Conservation (phyloP, 192 early-diverging fungal genomes). For the Chytriomyces confervae region DNA sequence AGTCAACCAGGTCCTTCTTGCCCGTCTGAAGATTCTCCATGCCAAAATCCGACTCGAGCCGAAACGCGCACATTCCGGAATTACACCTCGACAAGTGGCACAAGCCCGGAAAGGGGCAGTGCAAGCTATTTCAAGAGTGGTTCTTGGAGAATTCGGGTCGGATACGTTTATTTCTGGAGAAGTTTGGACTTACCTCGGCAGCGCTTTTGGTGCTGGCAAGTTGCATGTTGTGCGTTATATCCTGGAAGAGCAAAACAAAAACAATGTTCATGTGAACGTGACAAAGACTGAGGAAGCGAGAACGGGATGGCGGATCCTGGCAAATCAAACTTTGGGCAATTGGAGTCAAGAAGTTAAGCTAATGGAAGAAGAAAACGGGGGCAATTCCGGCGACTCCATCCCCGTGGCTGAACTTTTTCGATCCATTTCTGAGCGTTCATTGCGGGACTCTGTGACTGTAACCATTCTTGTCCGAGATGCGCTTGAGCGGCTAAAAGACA, state of each 20-base stretch:
- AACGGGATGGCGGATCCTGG: neutral
- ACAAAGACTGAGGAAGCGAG: neutral
- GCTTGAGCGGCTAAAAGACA: neutral
- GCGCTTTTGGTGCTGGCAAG: neutral
- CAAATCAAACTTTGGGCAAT: neutral
- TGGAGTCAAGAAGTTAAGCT: neutral
- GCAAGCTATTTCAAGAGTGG: too few species aligned
- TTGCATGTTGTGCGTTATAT: neutral
- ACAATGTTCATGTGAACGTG: too few species aligned
- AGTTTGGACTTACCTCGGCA: neutral
- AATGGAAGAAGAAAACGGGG: neutral
- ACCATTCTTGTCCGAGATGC: conserved; percentile 2
- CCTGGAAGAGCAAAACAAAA: too few species aligned
- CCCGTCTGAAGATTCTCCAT: neutral
- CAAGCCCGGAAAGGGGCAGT: too few species aligned
- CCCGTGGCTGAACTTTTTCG: neutral
- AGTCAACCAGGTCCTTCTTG: neutral
- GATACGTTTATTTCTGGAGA: too few species aligned
- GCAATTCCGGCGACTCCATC: too few species aligned
- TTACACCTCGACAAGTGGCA: too few species aligned
- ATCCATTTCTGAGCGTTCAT: neutral
- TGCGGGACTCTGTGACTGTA: neutral
- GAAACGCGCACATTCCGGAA: neutral
- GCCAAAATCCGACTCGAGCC: neutral
- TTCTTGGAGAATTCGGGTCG: too few species aligned